These are phyloP conservation scores for Aspergillus quadricinctus DNA, from an alignment of 2,329 filamentous ascomycete genomes.

Conservation along the genomic window DNA sequence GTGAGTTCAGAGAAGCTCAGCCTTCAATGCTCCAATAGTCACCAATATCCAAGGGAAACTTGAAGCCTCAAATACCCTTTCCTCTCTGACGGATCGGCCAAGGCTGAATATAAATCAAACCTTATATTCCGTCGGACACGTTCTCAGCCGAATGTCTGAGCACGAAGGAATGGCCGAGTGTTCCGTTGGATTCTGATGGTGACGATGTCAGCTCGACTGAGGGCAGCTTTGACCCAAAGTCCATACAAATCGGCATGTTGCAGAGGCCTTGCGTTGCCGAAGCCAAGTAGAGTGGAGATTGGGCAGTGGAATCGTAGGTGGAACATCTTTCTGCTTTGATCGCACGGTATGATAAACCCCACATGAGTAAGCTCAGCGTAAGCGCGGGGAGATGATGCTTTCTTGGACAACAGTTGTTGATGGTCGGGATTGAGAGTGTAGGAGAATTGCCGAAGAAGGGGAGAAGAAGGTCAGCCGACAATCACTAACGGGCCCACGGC, in stretches of 20 bases:
- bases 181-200: background rate
- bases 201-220: background rate
- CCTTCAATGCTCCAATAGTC: background rate
- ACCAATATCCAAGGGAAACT: background rate
- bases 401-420: background rate
- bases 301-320: conserved; percentile 2
- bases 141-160: background rate
- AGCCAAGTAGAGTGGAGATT: background rate
- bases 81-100: background rate
- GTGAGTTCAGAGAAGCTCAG: background rate
- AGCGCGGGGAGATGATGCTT: conserved; percentile 12
- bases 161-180: background rate
- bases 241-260: conserved; percentile 21
- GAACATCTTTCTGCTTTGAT: conserved; percentile 3
- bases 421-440: background rate
- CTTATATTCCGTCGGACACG: background rate
- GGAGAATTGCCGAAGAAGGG: conserved; percentile 4
- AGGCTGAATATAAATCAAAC: background rate
- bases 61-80: conserved; percentile 1
- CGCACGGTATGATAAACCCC: conserved; percentile 15
- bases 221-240: background rate
- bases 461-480: background rate
- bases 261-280: conserved; percentile 21
- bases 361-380: conserved; percentile 33
- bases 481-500: background rate